These are phyloP conservation scores for Mucor plumbeus DNA, from an alignment of 371 early-diverging fungal species.

Conservation along the genomic window DNA sequence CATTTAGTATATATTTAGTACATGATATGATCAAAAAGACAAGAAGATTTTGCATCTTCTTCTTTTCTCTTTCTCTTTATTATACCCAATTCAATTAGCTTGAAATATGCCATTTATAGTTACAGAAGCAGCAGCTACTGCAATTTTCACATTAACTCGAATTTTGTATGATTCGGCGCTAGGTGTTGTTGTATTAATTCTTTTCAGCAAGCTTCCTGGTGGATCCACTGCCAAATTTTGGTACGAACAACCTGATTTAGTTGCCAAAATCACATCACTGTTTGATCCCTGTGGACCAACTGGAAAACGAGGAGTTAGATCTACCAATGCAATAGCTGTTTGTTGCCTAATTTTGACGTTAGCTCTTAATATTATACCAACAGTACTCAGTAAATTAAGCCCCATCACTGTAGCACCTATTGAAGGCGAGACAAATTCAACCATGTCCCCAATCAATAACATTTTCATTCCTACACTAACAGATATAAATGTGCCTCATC, in stretches of 20 bases:
- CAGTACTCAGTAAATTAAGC: conserved; percentile 19
- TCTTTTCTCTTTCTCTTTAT: not conserved
- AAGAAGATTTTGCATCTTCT: not conserved
- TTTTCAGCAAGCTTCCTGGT: conserved; percentile 19
- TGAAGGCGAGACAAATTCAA: conserved; percentile 4
- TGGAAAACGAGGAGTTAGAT: conserved; percentile 16
- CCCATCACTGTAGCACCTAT: not conserved
- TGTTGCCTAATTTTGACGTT: conserved; percentile 8
- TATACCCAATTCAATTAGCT: not conserved
- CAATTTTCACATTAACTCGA: conserved; percentile 20
- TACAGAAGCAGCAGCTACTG: conserved; percentile 15
- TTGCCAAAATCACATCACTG: conserved; percentile 13
- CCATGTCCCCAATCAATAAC: conserved; percentile 11
- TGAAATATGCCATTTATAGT: not conserved
- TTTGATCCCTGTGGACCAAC: conserved; percentile 26
- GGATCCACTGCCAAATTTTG: conserved; percentile 26
- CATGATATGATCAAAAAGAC: not conserved
- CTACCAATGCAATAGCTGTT: conserved; percentile 13
- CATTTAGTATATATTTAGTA: not conserved
- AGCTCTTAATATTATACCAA: conserved; percentile 17
- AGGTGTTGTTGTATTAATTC: conserved; percentile 2
- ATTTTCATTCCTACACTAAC: conserved; percentile 21
- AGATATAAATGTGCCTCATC: conserved; percentile 15
- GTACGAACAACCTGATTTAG: conserved; percentile 23
- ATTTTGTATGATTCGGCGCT: conserved; percentile 15